A percentile compares a stretch with the other conserved stretches of the same genome.
Conservation (phyloP, 768 basidiomycete genomes). For the Leccinum sublutescens region DNA sequence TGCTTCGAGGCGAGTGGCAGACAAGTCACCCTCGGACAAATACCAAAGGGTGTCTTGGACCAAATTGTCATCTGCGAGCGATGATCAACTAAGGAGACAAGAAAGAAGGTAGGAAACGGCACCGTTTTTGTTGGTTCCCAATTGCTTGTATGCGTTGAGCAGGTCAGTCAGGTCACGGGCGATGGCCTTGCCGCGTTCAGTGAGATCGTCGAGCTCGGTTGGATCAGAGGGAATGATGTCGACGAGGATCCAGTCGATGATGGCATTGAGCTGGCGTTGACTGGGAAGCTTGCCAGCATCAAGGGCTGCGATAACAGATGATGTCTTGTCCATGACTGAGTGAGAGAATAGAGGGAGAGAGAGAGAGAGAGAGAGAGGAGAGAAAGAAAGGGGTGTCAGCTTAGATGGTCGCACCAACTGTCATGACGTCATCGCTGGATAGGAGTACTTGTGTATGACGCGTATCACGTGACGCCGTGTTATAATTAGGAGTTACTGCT, state of each 20-base stretch:
- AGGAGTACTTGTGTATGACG: constrained; percentile 19
- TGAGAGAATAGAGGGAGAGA: neutral
- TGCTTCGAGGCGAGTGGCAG: constrained; percentile 35
- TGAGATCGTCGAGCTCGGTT: constrained; percentile 41
- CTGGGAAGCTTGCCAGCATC: constrained; percentile 70
- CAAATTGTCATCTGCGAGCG: constrained; percentile 53
- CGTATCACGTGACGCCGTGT: constrained; percentile 15
- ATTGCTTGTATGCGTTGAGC: constrained; percentile 55
- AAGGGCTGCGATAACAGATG: constrained; percentile 64
- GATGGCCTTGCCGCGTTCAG: constrained; percentile 52
- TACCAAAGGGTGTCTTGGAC: constrained; percentile 69
- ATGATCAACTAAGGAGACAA: neutral
- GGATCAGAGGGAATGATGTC: constrained; percentile 47
- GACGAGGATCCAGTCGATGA: constrained; percentile 55
- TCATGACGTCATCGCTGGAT: constrained; percentile 6
- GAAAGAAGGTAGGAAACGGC: neutral
- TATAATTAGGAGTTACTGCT: neutral
- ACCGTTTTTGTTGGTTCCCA: constrained; percentile 61
- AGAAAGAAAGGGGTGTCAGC: neutral
- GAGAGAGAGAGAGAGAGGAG: too few species aligned
- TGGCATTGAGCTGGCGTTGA: constrained; percentile 51
- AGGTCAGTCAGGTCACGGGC: constrained; percentile 49
- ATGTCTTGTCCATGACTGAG: constrained; percentile 57
- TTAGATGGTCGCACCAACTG: too few species aligned
- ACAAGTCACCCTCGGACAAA: constrained; percentile 53